These are phyloP conservation scores for Clausena lansium DNA, from an alignment of 345 rosid species.

Conservation along the genomic window DNA sequence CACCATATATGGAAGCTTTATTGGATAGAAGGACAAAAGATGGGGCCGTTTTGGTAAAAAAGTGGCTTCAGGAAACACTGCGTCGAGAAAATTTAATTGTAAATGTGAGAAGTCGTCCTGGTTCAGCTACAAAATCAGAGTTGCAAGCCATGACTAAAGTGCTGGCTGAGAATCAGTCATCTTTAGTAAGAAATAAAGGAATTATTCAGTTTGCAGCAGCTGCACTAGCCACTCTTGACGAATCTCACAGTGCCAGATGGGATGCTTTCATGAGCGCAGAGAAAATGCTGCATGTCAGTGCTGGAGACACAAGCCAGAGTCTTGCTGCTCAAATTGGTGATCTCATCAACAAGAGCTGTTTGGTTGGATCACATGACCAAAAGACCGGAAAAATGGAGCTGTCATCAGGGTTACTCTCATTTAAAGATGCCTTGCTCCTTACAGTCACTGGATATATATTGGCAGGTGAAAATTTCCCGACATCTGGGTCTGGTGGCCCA, in stretches of 20 bases:
- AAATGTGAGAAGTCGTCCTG: constrained; percentile 68
- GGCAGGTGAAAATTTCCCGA: constrained; percentile 95
- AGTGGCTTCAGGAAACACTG: constrained; percentile 88
- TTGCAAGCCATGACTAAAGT: constrained; percentile 64
- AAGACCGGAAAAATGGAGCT: constrained; percentile 38
- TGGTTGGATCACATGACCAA: constrained; percentile 46
- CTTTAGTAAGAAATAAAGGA: constrained; percentile 70
- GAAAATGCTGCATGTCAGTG: constrained; percentile 78
- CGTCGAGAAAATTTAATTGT: constrained; percentile 58
- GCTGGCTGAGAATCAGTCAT: constrained; percentile 59
- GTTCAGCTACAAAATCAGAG: constrained; percentile 63
- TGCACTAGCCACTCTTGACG: constrained; percentile 59
- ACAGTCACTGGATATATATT: constrained; percentile 70
- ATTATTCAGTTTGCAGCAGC: constrained; percentile 86
- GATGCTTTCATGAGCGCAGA: constrained; percentile 86
- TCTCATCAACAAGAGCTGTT: constrained; percentile 68
- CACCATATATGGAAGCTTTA: constrained; percentile 83
- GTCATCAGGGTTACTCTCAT: constrained; percentile 58
- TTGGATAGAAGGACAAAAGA: constrained; percentile 85
- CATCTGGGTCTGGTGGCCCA: constrained; percentile 85
- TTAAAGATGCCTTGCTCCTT: constrained; percentile 79
- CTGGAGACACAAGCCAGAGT: constrained; percentile 92
- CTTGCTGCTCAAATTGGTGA: constrained; percentile 92
- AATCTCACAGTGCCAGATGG: constrained; percentile 68
- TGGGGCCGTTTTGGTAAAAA: constrained; percentile 78